Base-by-base conservation (phyloP, 192 early-diverging fungal species). In the Pilobolus umbonatus region DNA sequence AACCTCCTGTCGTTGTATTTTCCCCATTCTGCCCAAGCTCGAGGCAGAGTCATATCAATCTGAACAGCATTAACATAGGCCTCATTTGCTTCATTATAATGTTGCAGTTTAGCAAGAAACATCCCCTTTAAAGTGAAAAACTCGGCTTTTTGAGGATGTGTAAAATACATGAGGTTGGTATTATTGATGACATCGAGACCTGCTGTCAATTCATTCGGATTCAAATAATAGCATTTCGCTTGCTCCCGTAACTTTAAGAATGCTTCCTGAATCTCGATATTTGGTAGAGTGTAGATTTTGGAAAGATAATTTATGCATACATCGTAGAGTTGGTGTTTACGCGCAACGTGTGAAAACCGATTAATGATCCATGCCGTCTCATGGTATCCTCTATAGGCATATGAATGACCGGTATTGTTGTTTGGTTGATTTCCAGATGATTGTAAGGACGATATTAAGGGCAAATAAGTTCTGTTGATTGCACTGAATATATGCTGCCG, bases 361-460 rank as follows among this genome's bases (percentile, higher is more conserved):
- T 99, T 99, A 76, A 98, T 98, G 26, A 96, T 98, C 98, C 98
- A 99, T 1, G 98, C 98, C 22, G 95, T 98, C 71, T 99, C 96
- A 68, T 99, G 98, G 69, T 95, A 97, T 17, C 98, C 98, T 15
- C 95, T 85, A 69, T 94, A 98, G 0, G 95, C 93, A 61, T 87
- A 92, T 36, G 95, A 94, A 56, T 90, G 87, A 1, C 85, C 77
- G 76, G 78, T 72, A 26, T 78, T 77, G 2, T 74, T 62, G 17
- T 80, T 76, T 9, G 74, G 62, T 14, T 71, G 74, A 6, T 52
- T 61, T 6, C 40, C 17, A 4, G 45, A 40, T 24, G 78, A 75
- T 24, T 72, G 77, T 22, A 81, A 57, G 25, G 75, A 66, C 4
- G 84, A 80, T 21, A 89, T 78, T 25, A 98, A 75, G 0, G 96